A percentile compares a stretch with the other conserved stretches of the same genome.
Conservation (phyloP, 2,329 filamentous ascomycete species). For the Aspergillus texensis region DNA sequence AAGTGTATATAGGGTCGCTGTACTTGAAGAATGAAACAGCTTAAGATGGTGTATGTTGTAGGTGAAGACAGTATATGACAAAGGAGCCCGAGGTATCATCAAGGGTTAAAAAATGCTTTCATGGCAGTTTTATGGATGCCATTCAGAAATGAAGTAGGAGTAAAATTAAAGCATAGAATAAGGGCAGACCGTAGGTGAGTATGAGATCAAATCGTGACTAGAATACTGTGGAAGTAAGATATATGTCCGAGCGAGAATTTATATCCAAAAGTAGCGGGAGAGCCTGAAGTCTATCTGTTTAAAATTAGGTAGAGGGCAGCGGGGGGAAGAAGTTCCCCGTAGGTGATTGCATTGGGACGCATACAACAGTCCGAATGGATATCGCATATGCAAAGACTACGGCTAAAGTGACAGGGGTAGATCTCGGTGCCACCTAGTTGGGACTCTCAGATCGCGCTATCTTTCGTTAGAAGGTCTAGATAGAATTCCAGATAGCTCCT, state of each 20-base stretch:
- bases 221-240: conserved; percentile 4
- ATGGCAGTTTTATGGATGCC: background rate
- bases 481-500: background rate
- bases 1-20: background rate
- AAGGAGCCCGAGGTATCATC: background rate
- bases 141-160: background rate
- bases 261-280: conserved; percentile 8
- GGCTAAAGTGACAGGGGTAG: conserved; percentile 15
- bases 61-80: background rate
- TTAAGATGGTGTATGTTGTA: background rate
- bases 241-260: conserved; percentile 13
- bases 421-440: conserved; percentile 4
- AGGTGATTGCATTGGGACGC: conserved; percentile 18
- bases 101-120: background rate
- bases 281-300: conserved; percentile 19
- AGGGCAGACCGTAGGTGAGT: background rate
- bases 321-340: conserved; percentile 13
- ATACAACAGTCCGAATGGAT: conserved; percentile 19
- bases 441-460: conserved; percentile 5
- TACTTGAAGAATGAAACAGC: conserved; percentile 6
- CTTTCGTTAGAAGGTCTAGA: background rate
- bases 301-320: conserved; percentile 12
- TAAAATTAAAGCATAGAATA: background rate
- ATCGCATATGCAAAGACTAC: conserved; percentile 16
- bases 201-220: background rate